Evolutionary conservation across 768 basidiomycete species (phyloP), one percentile per base, ranked within the genome.

Genomic region (Mycena maculata): DNA sequence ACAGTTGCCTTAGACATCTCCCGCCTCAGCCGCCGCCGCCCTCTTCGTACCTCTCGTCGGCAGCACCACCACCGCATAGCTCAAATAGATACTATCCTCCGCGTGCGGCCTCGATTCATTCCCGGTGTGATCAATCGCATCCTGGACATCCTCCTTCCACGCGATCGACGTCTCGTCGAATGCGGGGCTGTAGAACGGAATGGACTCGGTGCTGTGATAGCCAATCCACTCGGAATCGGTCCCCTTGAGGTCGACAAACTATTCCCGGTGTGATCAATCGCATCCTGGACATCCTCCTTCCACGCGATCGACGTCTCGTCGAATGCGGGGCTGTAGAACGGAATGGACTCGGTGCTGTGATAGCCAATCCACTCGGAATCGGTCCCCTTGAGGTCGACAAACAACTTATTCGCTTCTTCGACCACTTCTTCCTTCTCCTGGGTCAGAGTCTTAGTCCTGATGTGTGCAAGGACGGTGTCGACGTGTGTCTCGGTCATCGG

Each of bases 401-500:
- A 41, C 39, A n/a, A n/a, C 33, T 36, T 6, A 36, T n/a, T 36
- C 12, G 15, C 23, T 18, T 57, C 41, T 33, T 22, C 31, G 28
- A 3, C 28, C 20, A 30, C 60, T 3, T 50, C 48, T 2, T 41
- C 49, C 1, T 52, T 39, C 8, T 45, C 38, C 36, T 54, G 27
- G 18, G 23, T 22, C 41, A 2, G 18, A 3, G 30, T 25, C 12
- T 31, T 4, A 13, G 45, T 20, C 41, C 20, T 20, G 45, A 58
- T 42, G n/a, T 58, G 50, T 30, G 36, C 57, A 23, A 69, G 20
- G 41, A 71, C 13, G 20, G 45, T 38, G 45, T 72, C 72, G 49
- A 76, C 44, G 55, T 72, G 67, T 23, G 53, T 70, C n/a, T 59
- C 25, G 8, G 74, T 73, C 67, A 76, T 65, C 9, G 76, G 76